A percentile compares a stretch with the other conserved stretches of the same genome.
Conservation (phyloP, 1,284 basidiomycete species). For the Fomes fomentarius region DNA sequence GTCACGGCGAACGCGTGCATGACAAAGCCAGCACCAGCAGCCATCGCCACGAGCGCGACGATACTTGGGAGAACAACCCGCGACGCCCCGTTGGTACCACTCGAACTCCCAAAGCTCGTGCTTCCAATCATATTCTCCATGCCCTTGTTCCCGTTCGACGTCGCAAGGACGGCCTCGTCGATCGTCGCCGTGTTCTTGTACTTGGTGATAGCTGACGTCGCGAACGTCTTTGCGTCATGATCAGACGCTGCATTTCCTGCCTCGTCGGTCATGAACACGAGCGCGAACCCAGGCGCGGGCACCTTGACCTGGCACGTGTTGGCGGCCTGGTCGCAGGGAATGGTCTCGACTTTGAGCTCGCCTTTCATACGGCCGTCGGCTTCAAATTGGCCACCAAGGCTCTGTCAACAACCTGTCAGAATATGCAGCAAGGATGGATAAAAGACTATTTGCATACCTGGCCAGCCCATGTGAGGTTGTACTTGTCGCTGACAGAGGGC, state of each 20-base stretch:
- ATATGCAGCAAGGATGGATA: not conserved
- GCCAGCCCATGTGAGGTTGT: constrained; percentile 74
- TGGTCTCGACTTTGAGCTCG: constrained; percentile 39
- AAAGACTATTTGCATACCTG: constrained; percentile 23
- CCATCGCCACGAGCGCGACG: no score
- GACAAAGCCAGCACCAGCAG: no score
- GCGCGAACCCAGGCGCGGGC: constrained; percentile 53
- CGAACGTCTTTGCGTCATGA: constrained; percentile 34
- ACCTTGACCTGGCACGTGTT: constrained; percentile 51
- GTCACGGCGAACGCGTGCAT: no score
- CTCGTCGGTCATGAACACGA: constrained; percentile 52
- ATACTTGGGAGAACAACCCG: no score
- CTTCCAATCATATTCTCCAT: no score
- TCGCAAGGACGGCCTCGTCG: constrained; percentile 33
- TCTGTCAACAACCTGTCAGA: constrained; percentile 44
- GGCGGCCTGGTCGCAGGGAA: constrained; percentile 44
- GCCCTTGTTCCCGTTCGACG: no score
- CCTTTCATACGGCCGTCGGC: constrained; percentile 55
- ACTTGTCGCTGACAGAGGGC: constrained; percentile 59
- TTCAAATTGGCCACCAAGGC: constrained; percentile 62
- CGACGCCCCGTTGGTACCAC: no score
- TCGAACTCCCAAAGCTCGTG: no score
- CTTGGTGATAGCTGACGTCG: constrained; percentile 36
- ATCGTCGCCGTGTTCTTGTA: constrained; percentile 31
- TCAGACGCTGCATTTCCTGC: constrained; percentile 19